A percentile compares a stretch with the other conserved stretches of the same genome.
Evolutionary conservation across 2,329 filamentous ascomycete species (phyloP).

Genomic region (Aspergillus fumigatus): DNA sequence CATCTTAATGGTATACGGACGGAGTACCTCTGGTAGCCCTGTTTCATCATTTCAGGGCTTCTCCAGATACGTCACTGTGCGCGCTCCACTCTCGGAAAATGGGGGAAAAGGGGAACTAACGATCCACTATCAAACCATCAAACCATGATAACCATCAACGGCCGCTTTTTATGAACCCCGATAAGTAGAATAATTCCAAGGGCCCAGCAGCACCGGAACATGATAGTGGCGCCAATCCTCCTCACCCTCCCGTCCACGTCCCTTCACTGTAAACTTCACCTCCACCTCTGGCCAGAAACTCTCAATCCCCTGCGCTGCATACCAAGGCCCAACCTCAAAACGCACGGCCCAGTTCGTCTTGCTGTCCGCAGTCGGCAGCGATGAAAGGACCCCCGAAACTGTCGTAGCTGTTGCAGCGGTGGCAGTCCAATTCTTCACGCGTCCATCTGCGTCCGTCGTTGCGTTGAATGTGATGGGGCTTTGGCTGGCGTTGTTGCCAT

Average conservation of each 20-base stretch:
- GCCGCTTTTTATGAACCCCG: constrained; percentile 39
- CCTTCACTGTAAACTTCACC: constrained; percentile 47
- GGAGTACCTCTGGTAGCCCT: too few species aligned
- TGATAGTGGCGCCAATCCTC: constrained; percentile 48
- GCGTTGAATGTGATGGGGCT: constrained; percentile 31
- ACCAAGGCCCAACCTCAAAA: constrained; percentile 45
- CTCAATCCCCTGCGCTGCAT: constrained; percentile 43
- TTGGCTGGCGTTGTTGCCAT: constrained; percentile 22
- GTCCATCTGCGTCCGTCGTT: constrained; percentile 43
- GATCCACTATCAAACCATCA: not conserved
- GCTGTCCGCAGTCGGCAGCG: constrained; percentile 32
- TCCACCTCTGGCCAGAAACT: constrained; percentile 50
- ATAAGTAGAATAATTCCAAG: constrained; percentile 50
- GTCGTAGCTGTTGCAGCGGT: constrained; percentile 17
- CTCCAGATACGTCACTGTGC: not conserved
- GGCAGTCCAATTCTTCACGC: constrained; percentile 41
- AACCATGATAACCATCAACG: not conserved
- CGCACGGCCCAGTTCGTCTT: constrained; percentile 45
- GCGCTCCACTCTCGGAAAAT: not conserved
- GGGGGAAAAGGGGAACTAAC: not conserved
- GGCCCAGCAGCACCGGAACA: constrained; percentile 47
- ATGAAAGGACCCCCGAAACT: constrained; percentile 26
- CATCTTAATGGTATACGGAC: not conserved
- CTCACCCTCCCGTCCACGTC: constrained; percentile 34
- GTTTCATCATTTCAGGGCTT: not conserved